Percentiles rank a stretch among this genome's conserved stretches.
Conservation (phyloP, 164 flowering plant species). For the Stephania japonica region DNA sequence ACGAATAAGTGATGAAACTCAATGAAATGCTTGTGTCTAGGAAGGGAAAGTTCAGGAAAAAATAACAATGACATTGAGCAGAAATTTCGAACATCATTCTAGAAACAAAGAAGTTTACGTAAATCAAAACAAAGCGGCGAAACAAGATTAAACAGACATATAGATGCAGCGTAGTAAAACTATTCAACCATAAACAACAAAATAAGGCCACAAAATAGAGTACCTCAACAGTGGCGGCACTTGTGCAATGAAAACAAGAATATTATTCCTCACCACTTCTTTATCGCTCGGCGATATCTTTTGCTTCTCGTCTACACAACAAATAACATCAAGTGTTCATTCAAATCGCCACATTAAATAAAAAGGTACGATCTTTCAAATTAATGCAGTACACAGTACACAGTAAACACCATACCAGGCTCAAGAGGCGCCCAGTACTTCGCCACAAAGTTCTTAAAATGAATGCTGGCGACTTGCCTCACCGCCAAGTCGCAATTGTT, state of each 20-base stretch:
- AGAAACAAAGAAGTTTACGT: not conserved
- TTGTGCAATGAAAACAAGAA: slow-evolving; percentile 66
- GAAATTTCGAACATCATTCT: not conserved
- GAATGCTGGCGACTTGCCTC: slow-evolving; percentile 92
- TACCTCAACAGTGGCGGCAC: slow-evolving; percentile 91
- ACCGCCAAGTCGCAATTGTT: slow-evolving; percentile 69
- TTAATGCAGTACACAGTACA: no score
- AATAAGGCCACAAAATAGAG: not conserved
- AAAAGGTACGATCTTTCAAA: not conserved
- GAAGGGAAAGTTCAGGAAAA: not conserved
- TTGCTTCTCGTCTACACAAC: slow-evolving; percentile 52
- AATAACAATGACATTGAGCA: not conserved
- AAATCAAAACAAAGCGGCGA: not conserved
- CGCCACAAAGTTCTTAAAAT: slow-evolving; percentile 87
- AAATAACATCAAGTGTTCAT: not conserved
- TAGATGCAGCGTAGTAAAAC: not conserved
- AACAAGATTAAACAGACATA: not conserved
- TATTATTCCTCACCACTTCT: slow-evolving; percentile 69
- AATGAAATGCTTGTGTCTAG: not conserved
- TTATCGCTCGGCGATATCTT: slow-evolving; percentile 68
- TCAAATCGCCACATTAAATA: not conserved
- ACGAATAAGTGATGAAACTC: not conserved
- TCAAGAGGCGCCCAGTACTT: slow-evolving; percentile 89
- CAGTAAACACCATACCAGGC: slow-evolving; percentile 43
- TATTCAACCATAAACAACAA: no score